phyloP scores from a whole-genome alignment of 2,329 filamentous ascomycete genomes.

The Furcasterigmium furcatum region DNA sequence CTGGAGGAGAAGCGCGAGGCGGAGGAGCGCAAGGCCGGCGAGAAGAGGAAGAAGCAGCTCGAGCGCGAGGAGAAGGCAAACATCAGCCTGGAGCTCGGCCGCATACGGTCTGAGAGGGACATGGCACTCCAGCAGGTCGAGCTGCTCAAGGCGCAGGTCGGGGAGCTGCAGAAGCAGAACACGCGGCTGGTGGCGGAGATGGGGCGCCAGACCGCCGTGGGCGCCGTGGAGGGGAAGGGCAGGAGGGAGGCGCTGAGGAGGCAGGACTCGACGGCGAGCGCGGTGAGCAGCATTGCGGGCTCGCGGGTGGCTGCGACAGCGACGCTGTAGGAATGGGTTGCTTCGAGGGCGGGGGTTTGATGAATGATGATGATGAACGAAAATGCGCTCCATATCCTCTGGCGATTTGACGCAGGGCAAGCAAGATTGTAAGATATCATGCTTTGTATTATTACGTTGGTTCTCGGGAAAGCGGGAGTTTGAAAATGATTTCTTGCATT shows the following conservation, averaged over 20 bases:
- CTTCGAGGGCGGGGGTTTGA: too few species aligned
- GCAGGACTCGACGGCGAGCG: constrained; percentile 31
- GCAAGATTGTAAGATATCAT: too few species aligned
- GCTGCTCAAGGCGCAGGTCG: constrained; percentile 50
- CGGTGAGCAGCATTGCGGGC: not conserved
- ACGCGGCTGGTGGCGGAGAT: constrained; percentile 53
- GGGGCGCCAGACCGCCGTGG: constrained; percentile 23
- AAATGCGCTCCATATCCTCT: too few species aligned
- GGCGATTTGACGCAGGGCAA: too few species aligned
- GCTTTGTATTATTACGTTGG: too few species aligned
- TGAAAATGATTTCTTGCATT: too few species aligned
- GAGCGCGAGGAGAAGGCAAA: constrained; percentile 52
- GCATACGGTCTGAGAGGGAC: constrained; percentile 46
- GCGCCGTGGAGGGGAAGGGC: not conserved
- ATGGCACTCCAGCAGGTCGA: constrained; percentile 50
- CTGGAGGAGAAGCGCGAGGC: constrained; percentile 60
- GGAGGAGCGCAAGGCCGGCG: constrained; percentile 59
- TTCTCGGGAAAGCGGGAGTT: too few species aligned
- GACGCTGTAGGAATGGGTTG: too few species aligned
- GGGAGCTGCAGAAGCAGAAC: constrained; percentile 57
- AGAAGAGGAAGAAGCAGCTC: constrained; percentile 42
- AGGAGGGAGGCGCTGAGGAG: constrained; percentile 14
- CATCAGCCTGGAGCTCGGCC: constrained; percentile 50
- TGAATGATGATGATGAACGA: too few species aligned
- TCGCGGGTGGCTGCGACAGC: too few species aligned